A percentile compares a stretch with the other conserved stretches of the same genome.
These are phyloP conservation scores for Kwoniella sp. DNA, from an alignment of 768 basidiomycete genomes.

Conservation along the genomic window DNA sequence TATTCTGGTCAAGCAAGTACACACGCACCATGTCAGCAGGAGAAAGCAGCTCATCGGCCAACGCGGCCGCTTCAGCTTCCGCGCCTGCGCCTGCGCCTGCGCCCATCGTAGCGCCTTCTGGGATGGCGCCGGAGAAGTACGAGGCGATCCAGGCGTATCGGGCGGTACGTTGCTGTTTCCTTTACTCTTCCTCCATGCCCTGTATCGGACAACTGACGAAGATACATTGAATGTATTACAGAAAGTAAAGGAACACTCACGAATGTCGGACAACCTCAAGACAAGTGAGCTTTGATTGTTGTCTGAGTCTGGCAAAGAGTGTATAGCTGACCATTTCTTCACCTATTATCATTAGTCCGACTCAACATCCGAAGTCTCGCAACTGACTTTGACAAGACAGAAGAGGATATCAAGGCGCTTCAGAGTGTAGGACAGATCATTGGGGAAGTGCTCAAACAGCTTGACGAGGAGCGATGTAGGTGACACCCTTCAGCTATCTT, in stretches of 20 bases:
- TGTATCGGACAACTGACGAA: constrained; percentile 6
- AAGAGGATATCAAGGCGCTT: constrained; percentile 98
- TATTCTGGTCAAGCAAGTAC: not conserved
- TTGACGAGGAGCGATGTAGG: constrained; percentile 96
- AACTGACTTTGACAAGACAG: constrained; percentile 88
- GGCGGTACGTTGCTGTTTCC: constrained; percentile 43
- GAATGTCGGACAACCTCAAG: constrained; percentile 83
- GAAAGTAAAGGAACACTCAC: constrained; percentile 95
- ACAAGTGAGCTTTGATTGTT: constrained; percentile 63
- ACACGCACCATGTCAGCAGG: constrained; percentile 32
- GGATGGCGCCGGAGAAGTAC: constrained; percentile 47
- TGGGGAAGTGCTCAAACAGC: constrained; percentile 96
- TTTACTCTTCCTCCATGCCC: not conserved
- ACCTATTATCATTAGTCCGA: constrained; percentile 64
- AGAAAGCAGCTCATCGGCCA: constrained; percentile 10
- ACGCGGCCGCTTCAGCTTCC: constrained; percentile 5
- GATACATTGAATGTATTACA: too few species aligned
- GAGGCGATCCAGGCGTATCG: constrained; percentile 57
- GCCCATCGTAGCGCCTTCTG: constrained; percentile 41
- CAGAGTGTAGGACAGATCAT: constrained; percentile 99
- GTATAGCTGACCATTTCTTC: not conserved
- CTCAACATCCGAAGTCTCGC: constrained; percentile 87
- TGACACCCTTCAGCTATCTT: constrained; percentile 24
- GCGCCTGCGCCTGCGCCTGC: constrained; percentile 28
- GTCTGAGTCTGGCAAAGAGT: not conserved